Evolutionary conservation across 768 basidiomycete species (phyloP), one percentile per base, ranked within the genome.

Genomic region (Xerocomellus chrysenteron): DNA sequence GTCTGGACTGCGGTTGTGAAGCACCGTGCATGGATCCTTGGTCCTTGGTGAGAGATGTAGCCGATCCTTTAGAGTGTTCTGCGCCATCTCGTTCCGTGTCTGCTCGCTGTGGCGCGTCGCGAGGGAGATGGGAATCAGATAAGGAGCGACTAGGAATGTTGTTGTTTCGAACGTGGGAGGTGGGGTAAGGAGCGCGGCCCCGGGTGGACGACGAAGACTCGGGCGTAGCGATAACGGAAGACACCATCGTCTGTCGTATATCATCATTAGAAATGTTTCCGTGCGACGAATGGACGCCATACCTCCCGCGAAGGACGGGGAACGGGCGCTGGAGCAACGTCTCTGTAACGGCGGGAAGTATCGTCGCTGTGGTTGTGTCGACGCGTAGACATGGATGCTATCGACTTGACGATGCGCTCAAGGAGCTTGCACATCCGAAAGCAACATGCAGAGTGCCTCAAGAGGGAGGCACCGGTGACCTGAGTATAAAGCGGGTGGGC

Each of bases 241-340:
- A 55, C 41, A 12, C 8, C 13, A 11, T 13, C 9, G 37, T 55
- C 63, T 58, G 42, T n/a, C 46, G 42, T 48, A 8, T 9, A 42
- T n/a, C 16, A 12, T 37, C 1, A 41, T 56, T 19, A 44, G 14
- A 7, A 16, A 11, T 17, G 9, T 1, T 9, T 12, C 16, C 8
- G 12, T 56, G 32, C 21, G 35, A 39, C 33, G 37, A n/a, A 37
- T 2, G 32, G 9, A 50, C 8, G 2, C n/a, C 57, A 16, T 52
- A 63, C 63, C 60, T 62, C 59, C 17, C 42, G 59, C 17, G 48
- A 50, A 33, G 30, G 48, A 28, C 41, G 45, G 5, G 47, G n/a
- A 14, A 7, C 24, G 7, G 53, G 14, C 14, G 4, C 35, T 28
- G 46, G 35, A 12, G n/a, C n/a, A n/a, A n/a, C 14, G 13, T 28